Evolutionary conservation across 345 rosid species (phyloP), one percentile per base, ranked within the genome.

Genomic region (Eucalyptus guilfoylei): DNA sequence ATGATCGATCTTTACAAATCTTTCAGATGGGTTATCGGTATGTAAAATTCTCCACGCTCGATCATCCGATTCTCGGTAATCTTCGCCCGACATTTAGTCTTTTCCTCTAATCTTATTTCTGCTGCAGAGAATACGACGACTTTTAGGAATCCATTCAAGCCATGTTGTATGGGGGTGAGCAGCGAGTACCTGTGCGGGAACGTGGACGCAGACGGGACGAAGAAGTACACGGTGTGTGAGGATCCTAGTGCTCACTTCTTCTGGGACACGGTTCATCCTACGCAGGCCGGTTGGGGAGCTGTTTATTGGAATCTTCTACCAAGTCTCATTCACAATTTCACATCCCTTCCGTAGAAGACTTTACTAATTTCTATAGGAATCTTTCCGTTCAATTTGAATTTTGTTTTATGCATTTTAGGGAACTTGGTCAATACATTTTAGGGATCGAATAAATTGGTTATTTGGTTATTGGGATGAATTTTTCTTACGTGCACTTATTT

Each of bases 1-100:
- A n/a, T 91, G 28, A 91, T 94, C 58, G 94, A 95, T 90, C 88
- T 95, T 30, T 80, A 91, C 86, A 15, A 49, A 3, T 92, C 95
- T 49, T 94, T 95, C 89, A 30, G 45, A 55, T 86, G 50, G 30
- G 54, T 62, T 37, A 47, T 87, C 45, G 47, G 83, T 76, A 37
- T 6, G 47, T 37, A 17, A 19, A 76, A 76, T 21, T 11, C 28
- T 76, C 5, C 14, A 37, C 45, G 47, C 45, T 17, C 12, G 80
- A 30, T 64, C 40, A 16, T 69, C 42, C 24, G 80, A 69, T 69
- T 14, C 76, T 64, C 76, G 37, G 37, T 64, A 30, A 30, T 30
- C 34, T 64, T 64, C 19, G 37, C 37, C 37, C 15, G 76, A 64
- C 37, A 30, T n/a, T 55, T 23, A 55, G 6, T 55, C 21, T 67